Conservation (phyloP, 768 basidiomycete species). For the Megacollybia marginata region DNA sequence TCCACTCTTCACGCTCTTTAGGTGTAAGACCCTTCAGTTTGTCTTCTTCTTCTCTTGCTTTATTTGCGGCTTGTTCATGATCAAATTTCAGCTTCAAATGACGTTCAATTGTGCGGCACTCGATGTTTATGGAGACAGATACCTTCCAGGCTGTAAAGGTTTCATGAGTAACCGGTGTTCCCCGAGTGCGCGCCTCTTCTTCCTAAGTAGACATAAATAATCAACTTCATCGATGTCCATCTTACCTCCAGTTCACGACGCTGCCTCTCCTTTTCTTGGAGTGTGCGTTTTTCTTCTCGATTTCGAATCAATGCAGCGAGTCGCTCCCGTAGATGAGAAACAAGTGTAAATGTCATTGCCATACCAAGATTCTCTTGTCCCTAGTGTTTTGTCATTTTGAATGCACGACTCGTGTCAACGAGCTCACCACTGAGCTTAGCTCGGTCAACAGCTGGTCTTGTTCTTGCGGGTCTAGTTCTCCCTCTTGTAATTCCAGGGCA, state of each 20-base stretch:
- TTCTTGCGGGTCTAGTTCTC: constrained; percentile 56
- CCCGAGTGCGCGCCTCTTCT: constrained; percentile 80
- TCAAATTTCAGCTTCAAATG: constrained; percentile 47
- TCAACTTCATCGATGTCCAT: neutral
- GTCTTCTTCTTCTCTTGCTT: constrained; percentile 72
- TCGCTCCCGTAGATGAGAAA: constrained; percentile 76
- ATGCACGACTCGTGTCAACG: neutral
- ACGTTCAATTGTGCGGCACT: too few relatives aligned
- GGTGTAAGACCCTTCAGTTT: constrained; percentile 10
- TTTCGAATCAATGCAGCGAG: constrained; percentile 55
- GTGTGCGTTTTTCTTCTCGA: constrained; percentile 47
- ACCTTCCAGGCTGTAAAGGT: constrained; percentile 79
- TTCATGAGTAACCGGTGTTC: constrained; percentile 84
- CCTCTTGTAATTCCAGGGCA: constrained; percentile 52
- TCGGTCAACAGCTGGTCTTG: constrained; percentile 45
- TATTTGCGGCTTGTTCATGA: constrained; percentile 51
- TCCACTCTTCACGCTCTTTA: constrained; percentile 73
- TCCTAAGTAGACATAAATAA: constrained; percentile 40
- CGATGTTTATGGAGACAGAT: too few relatives aligned
- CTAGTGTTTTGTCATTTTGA: constrained; percentile 23
- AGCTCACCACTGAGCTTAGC: constrained; percentile 49
- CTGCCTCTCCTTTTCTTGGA: constrained; percentile 68
- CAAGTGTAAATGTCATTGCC: constrained; percentile 97
- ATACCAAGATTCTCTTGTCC: constrained; percentile 86
- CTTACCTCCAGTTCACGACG: constrained; percentile 68